These are phyloP conservation scores for Pseudovirgaria hyperparasitica DNA, from an alignment of 2,329 filamentous ascomycete species.

Conservation along the genomic window DNA sequence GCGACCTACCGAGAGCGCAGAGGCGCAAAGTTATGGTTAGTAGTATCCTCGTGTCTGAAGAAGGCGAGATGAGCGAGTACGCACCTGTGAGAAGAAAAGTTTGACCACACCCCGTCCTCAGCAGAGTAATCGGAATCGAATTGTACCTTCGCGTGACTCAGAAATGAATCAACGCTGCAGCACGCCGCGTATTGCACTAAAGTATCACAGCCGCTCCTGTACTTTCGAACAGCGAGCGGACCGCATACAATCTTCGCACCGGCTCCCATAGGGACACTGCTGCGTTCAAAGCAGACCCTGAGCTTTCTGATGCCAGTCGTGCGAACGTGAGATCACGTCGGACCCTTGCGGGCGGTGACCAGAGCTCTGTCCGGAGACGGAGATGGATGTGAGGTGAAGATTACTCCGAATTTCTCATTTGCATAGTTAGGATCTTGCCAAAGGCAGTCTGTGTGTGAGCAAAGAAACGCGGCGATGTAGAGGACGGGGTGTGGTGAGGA, in stretches of 20 bases:
- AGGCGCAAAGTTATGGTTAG: too few relatives aligned
- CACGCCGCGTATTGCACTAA: constrained; percentile 94
- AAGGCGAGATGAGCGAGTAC: neutral
- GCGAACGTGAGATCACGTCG: constrained; percentile 72
- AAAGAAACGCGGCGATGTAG: constrained; percentile 93
- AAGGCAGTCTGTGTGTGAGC: constrained; percentile 55
- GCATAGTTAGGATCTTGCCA: constrained; percentile 33
- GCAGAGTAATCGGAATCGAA: constrained; percentile 92
- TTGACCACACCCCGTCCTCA: constrained; percentile 60
- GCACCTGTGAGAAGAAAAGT: constrained; percentile 38
- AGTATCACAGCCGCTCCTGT: constrained; percentile 47
- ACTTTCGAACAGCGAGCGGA: too few relatives aligned
- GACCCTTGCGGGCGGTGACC: constrained; percentile 69
- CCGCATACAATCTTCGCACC: constrained; percentile 83
- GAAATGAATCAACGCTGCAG: constrained; percentile 29
- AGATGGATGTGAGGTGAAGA: constrained; percentile 52
- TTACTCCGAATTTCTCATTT: constrained; percentile 99
- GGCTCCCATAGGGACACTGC: constrained; percentile 66
- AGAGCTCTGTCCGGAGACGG: constrained; percentile 21
- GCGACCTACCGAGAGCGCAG: too few relatives aligned
- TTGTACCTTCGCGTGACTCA: constrained; percentile 42
- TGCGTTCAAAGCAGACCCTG: constrained; percentile 39
- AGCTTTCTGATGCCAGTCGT: constrained; percentile 80
- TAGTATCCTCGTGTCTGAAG: constrained; percentile 23
- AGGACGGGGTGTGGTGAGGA: constrained; percentile 64